These are phyloP conservation scores for Rhizoctonia solani DNA, from an alignment of 1,284 basidiomycete species.

Conservation along the genomic window DNA sequence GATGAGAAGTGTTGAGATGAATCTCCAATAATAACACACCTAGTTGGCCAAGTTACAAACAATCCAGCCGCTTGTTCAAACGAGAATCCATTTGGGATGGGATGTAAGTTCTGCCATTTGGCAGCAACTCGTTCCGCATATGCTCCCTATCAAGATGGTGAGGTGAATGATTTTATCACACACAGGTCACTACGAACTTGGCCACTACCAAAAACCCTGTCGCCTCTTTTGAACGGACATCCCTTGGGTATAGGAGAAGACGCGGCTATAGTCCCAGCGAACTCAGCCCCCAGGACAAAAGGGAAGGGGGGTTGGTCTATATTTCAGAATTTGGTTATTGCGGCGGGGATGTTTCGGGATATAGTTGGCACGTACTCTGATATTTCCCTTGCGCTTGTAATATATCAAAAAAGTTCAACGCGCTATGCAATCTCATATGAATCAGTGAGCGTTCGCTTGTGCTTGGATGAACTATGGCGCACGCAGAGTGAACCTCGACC, in stretches of 20 bases:
- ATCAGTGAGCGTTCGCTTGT: slow-evolving; percentile 46
- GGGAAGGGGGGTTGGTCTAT: slow-evolving; percentile 74
- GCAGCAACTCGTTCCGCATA: slow-evolving; percentile 74
- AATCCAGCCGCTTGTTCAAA: slow-evolving; percentile 66
- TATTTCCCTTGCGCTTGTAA: slow-evolving; percentile 88
- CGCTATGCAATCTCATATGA: slow-evolving; percentile 44
- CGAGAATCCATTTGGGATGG: slow-evolving; percentile 64
- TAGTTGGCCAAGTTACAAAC: slow-evolving; percentile 86
- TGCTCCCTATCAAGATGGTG: slow-evolving; percentile 44
- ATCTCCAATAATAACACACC: slow-evolving; percentile 47
- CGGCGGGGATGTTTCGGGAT: background rate
- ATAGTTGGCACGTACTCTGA: slow-evolving; percentile 54
- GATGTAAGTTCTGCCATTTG: slow-evolving; percentile 55
- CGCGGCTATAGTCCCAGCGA: slow-evolving; percentile 76
- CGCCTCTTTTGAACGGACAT: slow-evolving; percentile 80
- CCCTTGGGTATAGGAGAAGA: slow-evolving; percentile 81
- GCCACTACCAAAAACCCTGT: slow-evolving; percentile 86
- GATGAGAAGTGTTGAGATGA: background rate
- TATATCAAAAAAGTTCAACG: slow-evolving; percentile 83
- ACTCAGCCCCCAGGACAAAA: slow-evolving; percentile 83
- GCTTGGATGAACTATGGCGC: slow-evolving; percentile 37
- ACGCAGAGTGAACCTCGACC: slow-evolving; percentile 78
- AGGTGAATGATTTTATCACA: background rate
- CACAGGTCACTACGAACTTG: slow-evolving; percentile 4
- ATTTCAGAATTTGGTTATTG: background rate